Evolutionary conservation across 1,139 yeast genomes (phyloP).

Genomic region (Saccharomyces pastorianus): DNA sequence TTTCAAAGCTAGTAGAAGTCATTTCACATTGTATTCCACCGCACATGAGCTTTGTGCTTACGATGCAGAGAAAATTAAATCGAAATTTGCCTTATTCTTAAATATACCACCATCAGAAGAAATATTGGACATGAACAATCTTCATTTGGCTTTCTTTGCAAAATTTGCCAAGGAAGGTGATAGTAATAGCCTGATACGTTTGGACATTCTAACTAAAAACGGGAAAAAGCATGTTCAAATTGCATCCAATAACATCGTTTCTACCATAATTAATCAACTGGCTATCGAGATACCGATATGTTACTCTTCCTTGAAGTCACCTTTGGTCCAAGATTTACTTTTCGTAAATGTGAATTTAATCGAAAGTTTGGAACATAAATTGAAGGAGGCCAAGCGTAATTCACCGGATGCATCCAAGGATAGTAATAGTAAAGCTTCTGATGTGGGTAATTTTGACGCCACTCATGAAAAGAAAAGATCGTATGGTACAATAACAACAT

Average conservation of each 20-base stretch:
- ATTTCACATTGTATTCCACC: constrained; percentile 58
- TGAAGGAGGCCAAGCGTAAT: neutral
- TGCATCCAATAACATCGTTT: constrained; percentile 11
- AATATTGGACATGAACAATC: constrained; percentile 33
- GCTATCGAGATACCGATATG: constrained; percentile 7
- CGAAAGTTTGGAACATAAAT: constrained; percentile 4
- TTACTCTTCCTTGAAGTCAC: constrained; percentile 14
- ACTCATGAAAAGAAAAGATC: constrained; percentile 19
- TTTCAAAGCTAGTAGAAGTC: constrained; percentile 42
- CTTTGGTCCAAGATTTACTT: constrained; percentile 7
- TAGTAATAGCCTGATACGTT: constrained; percentile 17
- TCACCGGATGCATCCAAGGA: neutral
- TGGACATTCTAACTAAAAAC: constrained; percentile 15
- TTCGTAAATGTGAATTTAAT: constrained; percentile 7
- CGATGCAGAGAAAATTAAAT: constrained; percentile 46
- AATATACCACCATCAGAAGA: constrained; percentile 39
- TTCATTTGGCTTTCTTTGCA: constrained; percentile 42
- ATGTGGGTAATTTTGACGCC: constrained; percentile 2
- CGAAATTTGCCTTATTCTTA: constrained; percentile 59
- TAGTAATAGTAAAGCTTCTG: neutral
- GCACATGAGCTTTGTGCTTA: constrained; percentile 69
- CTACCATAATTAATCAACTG: constrained; percentile 15
- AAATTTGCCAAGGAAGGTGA: constrained; percentile 30
- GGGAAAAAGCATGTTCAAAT: constrained; percentile 6
- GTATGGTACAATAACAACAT: constrained; percentile 28